Conservation (phyloP, 2,329 filamentous ascomycete genomes). For the Hymenoscyphus albidus region DNA sequence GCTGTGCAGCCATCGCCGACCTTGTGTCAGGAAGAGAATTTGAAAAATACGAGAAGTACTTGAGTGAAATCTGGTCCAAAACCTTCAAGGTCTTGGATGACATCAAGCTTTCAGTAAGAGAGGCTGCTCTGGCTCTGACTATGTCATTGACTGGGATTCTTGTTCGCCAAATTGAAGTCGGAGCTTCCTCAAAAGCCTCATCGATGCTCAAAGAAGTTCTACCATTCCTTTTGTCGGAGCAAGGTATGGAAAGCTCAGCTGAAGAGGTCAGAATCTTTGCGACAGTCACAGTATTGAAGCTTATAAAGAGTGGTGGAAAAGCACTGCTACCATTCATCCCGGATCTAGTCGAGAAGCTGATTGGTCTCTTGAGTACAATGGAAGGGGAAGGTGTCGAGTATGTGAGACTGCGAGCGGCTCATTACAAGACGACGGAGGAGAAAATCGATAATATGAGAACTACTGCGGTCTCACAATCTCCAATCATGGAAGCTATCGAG, state of each 20-base stretch:
- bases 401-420: slow-evolving; percentile 80
- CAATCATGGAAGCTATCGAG: slow-evolving; percentile 89
- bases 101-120: slow-evolving; percentile 85
- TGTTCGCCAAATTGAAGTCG: slow-evolving; percentile 79
- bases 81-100: slow-evolving; percentile 93
- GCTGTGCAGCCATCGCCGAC: slow-evolving; percentile 84
- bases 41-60: slow-evolving; percentile 75
- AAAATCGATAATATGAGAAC: slow-evolving; percentile 86
- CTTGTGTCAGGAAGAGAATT: slow-evolving; percentile 77
- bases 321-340: slow-evolving; percentile 77
- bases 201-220: slow-evolving; percentile 83
- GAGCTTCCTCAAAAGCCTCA: slow-evolving; percentile 64
- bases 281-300: slow-evolving; percentile 76
- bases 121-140: slow-evolving; percentile 76
- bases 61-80: slow-evolving; percentile 78
- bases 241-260: slow-evolving; percentile 83
- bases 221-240: slow-evolving; percentile 84
- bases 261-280: slow-evolving; percentile 85
- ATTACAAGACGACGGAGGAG: slow-evolving; percentile 80
- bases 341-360: slow-evolving; percentile 73
- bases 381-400: slow-evolving; percentile 91
- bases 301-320: slow-evolving; percentile 84
- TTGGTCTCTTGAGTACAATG: slow-evolving; percentile 79
- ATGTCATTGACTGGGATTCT: slow-evolving; percentile 80
- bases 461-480: slow-evolving; percentile 76